A percentile compares a stretch with the other conserved stretches of the same genome.
Evolutionary conservation across 305 asterid genomes (phyloP).

Genomic region (Fraxinus greggii): DNA sequence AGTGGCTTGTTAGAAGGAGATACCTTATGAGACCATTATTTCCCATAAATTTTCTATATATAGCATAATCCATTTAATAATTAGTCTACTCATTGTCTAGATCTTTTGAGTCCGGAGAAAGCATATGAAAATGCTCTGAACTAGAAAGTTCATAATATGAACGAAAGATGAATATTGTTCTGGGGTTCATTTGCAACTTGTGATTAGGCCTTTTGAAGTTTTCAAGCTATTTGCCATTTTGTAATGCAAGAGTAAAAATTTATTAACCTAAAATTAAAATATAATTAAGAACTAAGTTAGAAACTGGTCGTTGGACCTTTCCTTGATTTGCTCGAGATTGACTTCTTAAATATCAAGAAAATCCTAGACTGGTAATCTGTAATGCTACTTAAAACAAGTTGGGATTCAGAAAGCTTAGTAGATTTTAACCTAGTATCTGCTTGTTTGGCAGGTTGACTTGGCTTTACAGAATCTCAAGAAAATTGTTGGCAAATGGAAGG

Average conservation of each 20-base stretch:
- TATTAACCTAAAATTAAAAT: neutral
- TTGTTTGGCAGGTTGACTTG: constrained; percentile 55
- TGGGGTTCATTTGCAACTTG: neutral
- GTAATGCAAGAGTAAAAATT: neutral
- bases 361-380: neutral
- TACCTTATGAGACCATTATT: neutral
- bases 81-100: neutral
- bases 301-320: neutral
- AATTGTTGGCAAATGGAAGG: constrained; percentile 51
- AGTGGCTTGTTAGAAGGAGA: neutral
- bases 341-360: neutral
- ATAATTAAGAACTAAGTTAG: neutral
- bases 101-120: neutral
- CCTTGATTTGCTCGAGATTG: neutral
- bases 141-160: neutral
- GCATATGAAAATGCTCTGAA: neutral
- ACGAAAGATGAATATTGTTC: neutral
- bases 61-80: neutral
- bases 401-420: neutral
- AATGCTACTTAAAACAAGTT: neutral
- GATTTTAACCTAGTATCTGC: neutral
- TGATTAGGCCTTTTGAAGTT: neutral
- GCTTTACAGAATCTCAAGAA: constrained; percentile 49
- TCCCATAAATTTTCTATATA: neutral
- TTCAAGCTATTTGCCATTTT: neutral